Evolutionary conservation across 202 grass and related monocot genomes (phyloP).

Genomic region (Hordeum pubiflorum): DNA sequence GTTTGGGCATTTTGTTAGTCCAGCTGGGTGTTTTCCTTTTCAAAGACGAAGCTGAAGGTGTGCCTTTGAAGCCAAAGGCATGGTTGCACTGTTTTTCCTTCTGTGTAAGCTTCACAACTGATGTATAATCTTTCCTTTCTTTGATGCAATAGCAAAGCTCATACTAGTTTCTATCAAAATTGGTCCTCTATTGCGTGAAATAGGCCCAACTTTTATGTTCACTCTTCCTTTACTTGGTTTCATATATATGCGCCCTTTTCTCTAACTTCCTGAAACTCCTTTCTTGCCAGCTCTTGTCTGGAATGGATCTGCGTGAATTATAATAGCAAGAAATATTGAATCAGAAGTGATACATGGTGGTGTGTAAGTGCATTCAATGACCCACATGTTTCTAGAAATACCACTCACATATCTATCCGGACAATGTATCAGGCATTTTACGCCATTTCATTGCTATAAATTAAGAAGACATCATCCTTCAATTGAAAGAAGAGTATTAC

Average conservation of each 20-base stretch:
- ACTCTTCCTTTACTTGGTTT: conserved; percentile 27
- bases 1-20: too few relatives aligned
- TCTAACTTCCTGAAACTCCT: conserved; percentile 78
- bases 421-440: conserved; percentile 96
- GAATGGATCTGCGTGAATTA: conserved; percentile 57
- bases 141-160: too few relatives aligned
- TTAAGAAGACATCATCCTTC: conserved; percentile 96
- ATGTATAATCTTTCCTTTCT: too few relatives aligned
- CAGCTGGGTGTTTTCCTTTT: too few relatives aligned
- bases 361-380: not conserved
- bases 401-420: conserved; percentile 55
- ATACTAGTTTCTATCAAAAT: not conserved
- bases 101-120: too few relatives aligned
- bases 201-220: conserved; percentile 46
- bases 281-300: conserved; percentile 93
- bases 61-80: too few relatives aligned
- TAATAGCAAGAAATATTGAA: conserved; percentile 20
- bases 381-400: not conserved
- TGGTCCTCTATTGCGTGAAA: conserved; percentile 30
- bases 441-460: conserved; percentile 96
- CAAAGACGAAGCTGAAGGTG: too few relatives aligned
- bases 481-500: conserved; percentile 24
- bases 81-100: too few relatives aligned
- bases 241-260: conserved; percentile 46
- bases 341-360: not conserved